Conservation (phyloP, 495 filamentous ascomycete species). For the Aspergillus asperescens region DNA sequence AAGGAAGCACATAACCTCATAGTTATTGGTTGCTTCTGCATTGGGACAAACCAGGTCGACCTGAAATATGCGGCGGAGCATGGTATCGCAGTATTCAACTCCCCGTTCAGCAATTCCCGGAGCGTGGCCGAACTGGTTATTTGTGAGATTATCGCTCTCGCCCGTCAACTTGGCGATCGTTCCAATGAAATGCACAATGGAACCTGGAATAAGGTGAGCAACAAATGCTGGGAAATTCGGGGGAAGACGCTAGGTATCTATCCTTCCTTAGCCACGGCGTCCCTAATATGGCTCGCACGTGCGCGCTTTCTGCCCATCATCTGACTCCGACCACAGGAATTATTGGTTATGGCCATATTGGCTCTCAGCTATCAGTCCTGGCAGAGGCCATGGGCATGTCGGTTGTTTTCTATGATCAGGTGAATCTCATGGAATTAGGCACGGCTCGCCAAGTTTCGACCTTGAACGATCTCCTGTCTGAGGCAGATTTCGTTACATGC, state of each 20-base stretch:
- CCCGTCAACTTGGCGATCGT: conserved; percentile 87
- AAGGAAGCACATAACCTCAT: conserved; percentile 88
- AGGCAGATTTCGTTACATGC: conserved; percentile 85
- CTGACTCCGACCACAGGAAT: conserved; percentile 52
- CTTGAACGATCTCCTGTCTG: conserved; percentile 66
- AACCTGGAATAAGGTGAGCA: conserved; percentile 97
- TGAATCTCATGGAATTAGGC: conserved; percentile 90
- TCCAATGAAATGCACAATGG: conserved; percentile 92
- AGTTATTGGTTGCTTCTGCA: conserved; percentile 98
- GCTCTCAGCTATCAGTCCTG: conserved; percentile 91
- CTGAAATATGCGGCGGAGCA: conserved; percentile 83
- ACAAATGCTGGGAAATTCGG: conserved; percentile 94
- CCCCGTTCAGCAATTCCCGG: conserved; percentile 94
- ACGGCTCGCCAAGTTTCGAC: conserved; percentile 76
- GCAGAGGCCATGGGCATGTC: conserved; percentile 97
- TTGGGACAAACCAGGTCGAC: conserved; percentile 98
- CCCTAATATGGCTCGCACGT: not conserved
- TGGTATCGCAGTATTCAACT: conserved; percentile 98
- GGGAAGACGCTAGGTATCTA: conserved; percentile 93
- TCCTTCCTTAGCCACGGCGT: not conserved
- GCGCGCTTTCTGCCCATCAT: not conserved
- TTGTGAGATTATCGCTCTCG: conserved; percentile 83
- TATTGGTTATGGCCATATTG: conserved; percentile 96
- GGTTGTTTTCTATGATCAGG: conserved; percentile 91
- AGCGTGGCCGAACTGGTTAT: conserved; percentile 96